Evolutionary conservation across 1,284 basidiomycete species (phyloP), one percentile per base, ranked within the genome.

Genomic region (Sporisorium graminicola): DNA sequence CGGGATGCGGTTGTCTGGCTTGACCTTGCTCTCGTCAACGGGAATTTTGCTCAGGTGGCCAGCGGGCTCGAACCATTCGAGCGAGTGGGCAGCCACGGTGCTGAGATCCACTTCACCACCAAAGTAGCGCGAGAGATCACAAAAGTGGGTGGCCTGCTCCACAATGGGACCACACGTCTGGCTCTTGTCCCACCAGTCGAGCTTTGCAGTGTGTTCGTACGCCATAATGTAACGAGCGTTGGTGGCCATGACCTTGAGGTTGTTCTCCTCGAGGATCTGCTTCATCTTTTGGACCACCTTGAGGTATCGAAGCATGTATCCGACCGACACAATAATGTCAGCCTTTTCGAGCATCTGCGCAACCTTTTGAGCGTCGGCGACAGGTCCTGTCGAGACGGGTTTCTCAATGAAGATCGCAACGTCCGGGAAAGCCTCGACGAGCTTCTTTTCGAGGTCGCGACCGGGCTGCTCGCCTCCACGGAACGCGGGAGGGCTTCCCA

Each of bases 271-370:
- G 85, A 98, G 93, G 86, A 98, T 95, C 58, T 74, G 77, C 75
- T 98, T 98, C 94, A 99, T 98, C 90, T 92, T 93, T 87, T 98
- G 96, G 22, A 97, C 94, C 55, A 94, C 95, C 67, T 80, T 80
- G 56, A 80, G 76, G 74, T 86, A 86, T 35, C 85, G 81, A 22
- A 86, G 79, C 85, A 86, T 88, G 82, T 86, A 94, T 90, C 96
- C 96, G 71, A 98, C 94, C 35, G 93, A 95, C 82, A 94, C 94
- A 74, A 96, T 88, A 58, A 92, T 92, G 66, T 75, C 65, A 20
- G 73, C 64, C 42, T 80, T 68, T 49, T 83, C 74, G 46, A 86
- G 72, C 74, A 77, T 60, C 42, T 82, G 58, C 6, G 84, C 79
- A 24, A 88, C 86, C 43, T 86, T 85, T 58, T 88, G 83, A 18